Percentiles rank a stretch among this genome's conserved stretches.
Conservation (phyloP, 2,329 filamentous ascomycete species). For the Trichoderma sp. region DNA sequence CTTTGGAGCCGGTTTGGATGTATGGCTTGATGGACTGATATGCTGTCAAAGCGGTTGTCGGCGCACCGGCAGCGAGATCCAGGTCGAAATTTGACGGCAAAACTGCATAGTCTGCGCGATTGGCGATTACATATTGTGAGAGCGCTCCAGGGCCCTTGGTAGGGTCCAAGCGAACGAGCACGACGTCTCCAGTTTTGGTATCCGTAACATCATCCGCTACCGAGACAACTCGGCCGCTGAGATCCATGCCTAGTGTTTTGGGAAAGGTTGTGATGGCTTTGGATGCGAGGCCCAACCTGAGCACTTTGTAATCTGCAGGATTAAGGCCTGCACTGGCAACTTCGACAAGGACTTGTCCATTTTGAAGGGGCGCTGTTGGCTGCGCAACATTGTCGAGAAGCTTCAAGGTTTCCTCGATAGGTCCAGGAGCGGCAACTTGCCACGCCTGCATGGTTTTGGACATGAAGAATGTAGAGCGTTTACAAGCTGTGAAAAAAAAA, state of each 20-base stretch:
- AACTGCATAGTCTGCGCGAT: slow-evolving; percentile 33
- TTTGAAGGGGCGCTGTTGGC: slow-evolving; percentile 23
- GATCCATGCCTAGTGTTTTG: slow-evolving; percentile 48
- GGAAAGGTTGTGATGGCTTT: slow-evolving; percentile 35
- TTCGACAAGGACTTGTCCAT: slow-evolving; percentile 40
- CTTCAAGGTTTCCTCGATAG: slow-evolving; percentile 25
- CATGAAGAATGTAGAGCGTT: slow-evolving; percentile 13
- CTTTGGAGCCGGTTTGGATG: slow-evolving; percentile 49
- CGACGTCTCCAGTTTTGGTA: slow-evolving; percentile 40
- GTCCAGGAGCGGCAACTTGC: slow-evolving; percentile 29
- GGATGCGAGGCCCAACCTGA: slow-evolving; percentile 40
- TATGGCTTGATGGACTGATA: slow-evolving; percentile 48
- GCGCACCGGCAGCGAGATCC: slow-evolving; percentile 43
- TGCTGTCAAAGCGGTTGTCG: slow-evolving; percentile 47
- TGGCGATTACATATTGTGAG: slow-evolving; percentile 41
- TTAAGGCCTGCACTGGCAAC: slow-evolving; percentile 45
- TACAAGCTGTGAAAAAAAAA: neutral
- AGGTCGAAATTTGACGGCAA: slow-evolving; percentile 40
- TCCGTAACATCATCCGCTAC: slow-evolving; percentile 29
- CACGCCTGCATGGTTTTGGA: slow-evolving; percentile 31
- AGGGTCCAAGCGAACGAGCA: slow-evolving; percentile 40
- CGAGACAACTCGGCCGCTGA: slow-evolving; percentile 47
- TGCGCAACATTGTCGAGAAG: slow-evolving; percentile 21
- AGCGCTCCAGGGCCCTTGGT: slow-evolving; percentile 39
- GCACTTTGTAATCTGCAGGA: slow-evolving; percentile 49